These are phyloP conservation scores for Phytopythium boreale DNA, from an alignment of 352 stramenopile species.

Conservation along the genomic window DNA sequence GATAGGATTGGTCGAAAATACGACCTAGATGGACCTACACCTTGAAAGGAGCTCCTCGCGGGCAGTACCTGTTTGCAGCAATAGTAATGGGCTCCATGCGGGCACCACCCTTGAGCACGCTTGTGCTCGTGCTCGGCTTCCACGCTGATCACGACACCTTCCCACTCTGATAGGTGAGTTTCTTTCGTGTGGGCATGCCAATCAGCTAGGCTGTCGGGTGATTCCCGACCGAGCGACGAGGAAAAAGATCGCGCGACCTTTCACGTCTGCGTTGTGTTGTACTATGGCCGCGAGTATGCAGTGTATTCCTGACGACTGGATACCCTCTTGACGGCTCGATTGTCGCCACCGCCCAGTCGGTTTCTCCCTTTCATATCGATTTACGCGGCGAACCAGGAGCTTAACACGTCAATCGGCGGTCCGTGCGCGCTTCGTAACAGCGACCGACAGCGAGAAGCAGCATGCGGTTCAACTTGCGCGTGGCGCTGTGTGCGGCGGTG, in stretches of 20 bases:
- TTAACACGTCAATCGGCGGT: not conserved
- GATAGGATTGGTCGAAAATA: not conserved
- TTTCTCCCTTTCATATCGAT: not conserved
- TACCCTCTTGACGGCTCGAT: not conserved
- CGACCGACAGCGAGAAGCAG: not conserved
- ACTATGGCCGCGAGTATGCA: not conserved
- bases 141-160: not conserved
- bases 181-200: not conserved
- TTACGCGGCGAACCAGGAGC: not conserved
- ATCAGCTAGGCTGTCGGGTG: not conserved
- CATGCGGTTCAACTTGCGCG: not conserved
- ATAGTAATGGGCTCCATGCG: not conserved
- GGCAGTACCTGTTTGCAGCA: too few species aligned
- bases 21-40: not conserved
- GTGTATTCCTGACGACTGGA: not conserved
- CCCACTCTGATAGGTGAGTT: not conserved
- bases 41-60: not conserved
- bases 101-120: too few species aligned
- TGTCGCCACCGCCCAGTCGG: not conserved
- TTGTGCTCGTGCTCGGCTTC: too few species aligned
- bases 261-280: not conserved
- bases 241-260: conserved; percentile 8
- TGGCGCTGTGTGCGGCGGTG: conserved; percentile 4
- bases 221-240: not conserved
- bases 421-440: not conserved